Conservation (phyloP, 306 rosid species). For the Medicago ruthenica region DNA sequence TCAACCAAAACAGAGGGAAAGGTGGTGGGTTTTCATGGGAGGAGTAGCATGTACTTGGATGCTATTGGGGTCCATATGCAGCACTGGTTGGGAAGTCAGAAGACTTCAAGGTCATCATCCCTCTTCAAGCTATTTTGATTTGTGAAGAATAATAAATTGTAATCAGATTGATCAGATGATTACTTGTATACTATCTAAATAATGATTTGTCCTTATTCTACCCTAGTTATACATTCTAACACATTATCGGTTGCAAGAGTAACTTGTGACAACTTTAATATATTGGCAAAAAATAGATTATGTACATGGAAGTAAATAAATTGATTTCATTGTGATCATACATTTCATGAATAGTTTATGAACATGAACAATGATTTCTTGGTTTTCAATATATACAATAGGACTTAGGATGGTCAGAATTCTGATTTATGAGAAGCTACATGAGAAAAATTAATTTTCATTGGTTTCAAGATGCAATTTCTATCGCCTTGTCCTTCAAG, state of each 20-base stretch:
- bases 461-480: conserved; percentile 28
- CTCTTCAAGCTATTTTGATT: conserved; percentile 70
- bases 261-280: neutral
- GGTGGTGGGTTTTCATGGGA: conserved; percentile 90
- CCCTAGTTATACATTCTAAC: conserved; percentile 3
- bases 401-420: conserved; percentile 7
- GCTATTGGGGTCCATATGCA: conserved; percentile 97
- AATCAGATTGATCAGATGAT: conserved; percentile 4
- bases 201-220: conserved; percentile 12
- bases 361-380: conserved; percentile 9
- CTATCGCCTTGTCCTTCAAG: conserved; percentile 36
- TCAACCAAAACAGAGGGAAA: conserved; percentile 88
- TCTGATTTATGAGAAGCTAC: conserved; percentile 15
- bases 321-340: conserved; percentile 16
- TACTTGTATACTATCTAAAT: conserved; percentile 35
- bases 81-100: conserved; percentile 90
- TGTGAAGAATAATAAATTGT: conserved; percentile 1
- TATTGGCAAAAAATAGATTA: conserved; percentile 13
- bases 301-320: conserved; percentile 6
- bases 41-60: conserved; percentile 84
- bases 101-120: conserved; percentile 54
- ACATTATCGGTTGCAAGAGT: conserved; percentile 11
- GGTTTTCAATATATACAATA: conserved; percentile 36
- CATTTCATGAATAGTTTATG: neutral
- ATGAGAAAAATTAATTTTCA: conserved; percentile 3